These are phyloP conservation scores for Aspergillus flavus DNA, from an alignment of 2,329 filamentous ascomycete species.

Conservation along the genomic window DNA sequence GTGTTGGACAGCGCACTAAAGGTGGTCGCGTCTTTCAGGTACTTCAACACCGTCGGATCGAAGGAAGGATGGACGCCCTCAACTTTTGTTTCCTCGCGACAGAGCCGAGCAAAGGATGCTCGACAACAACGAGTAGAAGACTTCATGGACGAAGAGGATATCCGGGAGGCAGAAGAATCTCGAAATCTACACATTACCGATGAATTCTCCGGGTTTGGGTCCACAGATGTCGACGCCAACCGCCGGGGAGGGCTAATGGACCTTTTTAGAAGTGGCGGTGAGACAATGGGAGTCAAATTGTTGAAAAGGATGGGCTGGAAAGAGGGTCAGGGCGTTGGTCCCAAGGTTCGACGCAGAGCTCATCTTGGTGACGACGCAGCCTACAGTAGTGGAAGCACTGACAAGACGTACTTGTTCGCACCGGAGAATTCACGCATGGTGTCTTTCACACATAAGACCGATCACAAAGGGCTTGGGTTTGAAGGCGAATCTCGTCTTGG, in stretches of 20 bases:
- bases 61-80: constrained; percentile 97
- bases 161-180: constrained; percentile 81
- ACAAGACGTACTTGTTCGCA: constrained; percentile 74
- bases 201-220: constrained; percentile 75
- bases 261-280: constrained; percentile 70
- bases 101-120: constrained; percentile 73
- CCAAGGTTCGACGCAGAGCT: constrained; percentile 76
- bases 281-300: constrained; percentile 84
- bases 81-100: constrained; percentile 86
- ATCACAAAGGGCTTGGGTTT: constrained; percentile 51
- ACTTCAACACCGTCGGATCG: constrained; percentile 97
- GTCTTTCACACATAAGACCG: constrained; percentile 47
- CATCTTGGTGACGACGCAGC: constrained; percentile 61
- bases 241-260: constrained; percentile 65
- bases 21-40: constrained; percentile 57
- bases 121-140: constrained; percentile 74
- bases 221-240: constrained; percentile 58
- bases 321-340: constrained; percentile 88
- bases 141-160: constrained; percentile 97
- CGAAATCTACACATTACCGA: constrained; percentile 72
- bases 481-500: constrained; percentile 43
- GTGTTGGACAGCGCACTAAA: constrained; percentile 37
- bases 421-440: constrained; percentile 76
- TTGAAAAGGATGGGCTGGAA: constrained; percentile 95
- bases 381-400: constrained; percentile 41